Base-by-base conservation (phyloP, 352 stramenopile species). In the Globisporangium nunn region DNA sequence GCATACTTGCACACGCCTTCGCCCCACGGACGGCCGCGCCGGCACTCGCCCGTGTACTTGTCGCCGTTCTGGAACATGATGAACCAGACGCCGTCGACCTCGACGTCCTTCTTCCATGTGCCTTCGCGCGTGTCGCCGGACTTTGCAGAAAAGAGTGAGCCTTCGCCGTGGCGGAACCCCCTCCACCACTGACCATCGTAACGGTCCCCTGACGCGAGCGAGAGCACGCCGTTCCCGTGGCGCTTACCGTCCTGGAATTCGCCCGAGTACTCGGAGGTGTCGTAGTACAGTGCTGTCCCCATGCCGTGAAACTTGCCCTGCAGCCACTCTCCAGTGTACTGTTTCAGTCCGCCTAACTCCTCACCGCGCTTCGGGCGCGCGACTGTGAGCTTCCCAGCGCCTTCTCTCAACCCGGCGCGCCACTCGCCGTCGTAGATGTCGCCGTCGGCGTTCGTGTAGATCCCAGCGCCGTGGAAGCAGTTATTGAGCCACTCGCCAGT, bases 251-350 rank as follows among this genome's bases (percentile, higher is more conserved):
- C 68, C 4, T 81, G 60, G 37, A 87, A 98, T 1, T 58, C 59
- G 0, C 95, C 95, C 6, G 85, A 91, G 59, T 97, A 98, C 35
- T 97, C 69, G 51, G 88, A 86, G 28, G 87, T 90, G 63, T 97
- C 87, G 43, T 66, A 57, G 48, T 95, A 96, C 40, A 88, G 63
- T 6, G 88, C 85, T 0, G 79, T 96, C 6, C 95, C 95, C 1
- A 73, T 75, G 23, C 91, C 87, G 45, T 95, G 67, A 45, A 88
- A 87, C 17, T 70, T 72, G 2, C 74, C 72, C 33, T 72, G 63
- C 15, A 53, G 35, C 72, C 82, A 94, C 61, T 91, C 82, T 7
- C 80, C 85, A 35, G 79, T 69, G 52, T 86, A 89, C 51, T 81
- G 66, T n/a, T 78, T 75, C 4, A 87, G 39, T 12, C 73, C 72